Percentiles rank a stretch among this genome's conserved stretches.
Evolutionary conservation across 371 early-diverging fungal species (phyloP).

Genomic region (Racocetra persica): DNA sequence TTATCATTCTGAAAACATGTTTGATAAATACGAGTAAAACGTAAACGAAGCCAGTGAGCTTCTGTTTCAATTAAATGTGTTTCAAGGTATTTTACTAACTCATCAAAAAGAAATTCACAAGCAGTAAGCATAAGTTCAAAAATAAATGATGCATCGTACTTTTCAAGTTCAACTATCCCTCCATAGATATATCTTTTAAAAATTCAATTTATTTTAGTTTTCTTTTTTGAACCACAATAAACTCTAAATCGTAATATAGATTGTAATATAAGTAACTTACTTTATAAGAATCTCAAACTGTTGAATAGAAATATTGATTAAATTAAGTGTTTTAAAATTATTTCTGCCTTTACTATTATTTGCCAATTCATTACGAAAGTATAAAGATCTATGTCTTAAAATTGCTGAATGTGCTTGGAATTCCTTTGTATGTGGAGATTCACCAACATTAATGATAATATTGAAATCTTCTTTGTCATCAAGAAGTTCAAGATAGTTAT

Average conservation of each 20-base stretch:
- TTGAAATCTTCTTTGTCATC: not conserved
- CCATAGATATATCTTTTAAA: constrained; percentile 22
- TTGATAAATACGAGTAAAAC: not conserved
- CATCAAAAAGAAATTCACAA: not conserved
- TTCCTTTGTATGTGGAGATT: not conserved
- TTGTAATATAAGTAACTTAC: not conserved
- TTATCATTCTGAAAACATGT: not conserved
- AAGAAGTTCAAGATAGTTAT: not conserved
- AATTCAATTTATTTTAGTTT: no score
- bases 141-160: not conserved
- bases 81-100: not conserved
- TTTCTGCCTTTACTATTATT: no score
- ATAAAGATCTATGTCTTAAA: not conserved
- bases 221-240: no score
- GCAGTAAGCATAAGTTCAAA: not conserved
- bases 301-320: not conserved
- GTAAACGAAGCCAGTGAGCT: not conserved
- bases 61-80: not conserved
- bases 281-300: not conserved
- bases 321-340: not conserved
- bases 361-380: constrained; percentile 10
- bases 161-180: not conserved
- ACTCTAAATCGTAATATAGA: no score
- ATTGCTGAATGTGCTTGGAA: not conserved
- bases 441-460: not conserved